These are phyloP conservation scores for Buddleja alternifolia DNA, from an alignment of 257 asterid genomes.

Conservation along the genomic window DNA sequence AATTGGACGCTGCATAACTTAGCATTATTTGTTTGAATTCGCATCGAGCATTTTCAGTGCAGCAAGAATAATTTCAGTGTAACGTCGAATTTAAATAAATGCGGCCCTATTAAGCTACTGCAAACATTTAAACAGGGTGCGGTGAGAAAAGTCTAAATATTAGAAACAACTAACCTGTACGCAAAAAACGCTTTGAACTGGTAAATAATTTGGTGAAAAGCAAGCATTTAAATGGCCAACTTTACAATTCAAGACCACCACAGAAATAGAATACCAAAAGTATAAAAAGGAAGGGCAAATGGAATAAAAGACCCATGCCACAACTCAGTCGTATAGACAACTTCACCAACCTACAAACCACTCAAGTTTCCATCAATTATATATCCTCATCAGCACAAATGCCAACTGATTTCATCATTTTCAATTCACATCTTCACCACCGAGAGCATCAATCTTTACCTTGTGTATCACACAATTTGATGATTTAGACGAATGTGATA, in stretches of 20 bases:
- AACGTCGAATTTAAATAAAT: neutral
- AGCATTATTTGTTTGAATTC: too few relatives aligned
- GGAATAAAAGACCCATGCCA: conserved; percentile 49
- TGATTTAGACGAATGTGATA: conserved; percentile 38
- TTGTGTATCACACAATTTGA: conserved; percentile 37
- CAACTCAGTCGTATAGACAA: conserved; percentile 37
- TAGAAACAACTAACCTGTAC: conserved; percentile 17
- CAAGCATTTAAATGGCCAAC: conserved; percentile 23
- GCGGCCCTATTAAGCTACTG: too few relatives aligned
- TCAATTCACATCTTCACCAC: conserved; percentile 29
- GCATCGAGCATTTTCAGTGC: neutral
- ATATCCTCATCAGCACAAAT: conserved; percentile 31
- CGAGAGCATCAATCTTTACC: conserved; percentile 27
- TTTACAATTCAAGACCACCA: conserved; percentile 39
- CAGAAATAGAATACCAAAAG: conserved; percentile 29
- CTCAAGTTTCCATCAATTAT: conserved; percentile 32
- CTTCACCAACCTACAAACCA: conserved; percentile 36
- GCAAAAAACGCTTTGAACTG: conserved; percentile 20
- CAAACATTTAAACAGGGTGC: conserved; percentile 21
- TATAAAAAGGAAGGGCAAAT: conserved; percentile 39
- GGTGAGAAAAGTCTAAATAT: conserved; percentile 7
- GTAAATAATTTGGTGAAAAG: conserved; percentile 33
- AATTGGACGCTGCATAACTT: too few relatives aligned
- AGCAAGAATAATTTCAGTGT: neutral
- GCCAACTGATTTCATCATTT: conserved; percentile 31